Conservation (phyloP, 2,329 filamentous ascomycete species). For the Penicillium sp. region DNA sequence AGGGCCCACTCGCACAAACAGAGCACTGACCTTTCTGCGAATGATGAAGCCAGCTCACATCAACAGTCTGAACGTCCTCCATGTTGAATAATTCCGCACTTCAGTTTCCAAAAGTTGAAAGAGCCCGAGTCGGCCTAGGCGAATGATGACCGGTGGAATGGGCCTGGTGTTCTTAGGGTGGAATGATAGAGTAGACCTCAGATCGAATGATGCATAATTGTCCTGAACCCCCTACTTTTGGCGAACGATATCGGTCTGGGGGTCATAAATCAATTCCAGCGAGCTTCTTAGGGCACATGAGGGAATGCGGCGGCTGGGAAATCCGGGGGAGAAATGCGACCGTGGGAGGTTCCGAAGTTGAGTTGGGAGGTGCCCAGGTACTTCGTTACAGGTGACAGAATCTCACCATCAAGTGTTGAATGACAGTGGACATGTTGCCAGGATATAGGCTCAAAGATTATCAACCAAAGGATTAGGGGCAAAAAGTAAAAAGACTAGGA, state of each 20-base stretch:
- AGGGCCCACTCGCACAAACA: not conserved
- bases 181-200: slow-evolving; percentile 20
- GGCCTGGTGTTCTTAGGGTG: slow-evolving; percentile 16
- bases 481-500: slow-evolving; percentile 6
- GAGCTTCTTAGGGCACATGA: slow-evolving; percentile 1
- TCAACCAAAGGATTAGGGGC: slow-evolving; percentile 1
- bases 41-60: slow-evolving; percentile 89
- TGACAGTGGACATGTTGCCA: not conserved
- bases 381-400: not conserved
- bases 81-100: slow-evolving; percentile 46
- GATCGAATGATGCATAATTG: slow-evolving; percentile 23
- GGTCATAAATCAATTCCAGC: slow-evolving; percentile 3
- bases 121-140: not conserved
- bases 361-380: not conserved
- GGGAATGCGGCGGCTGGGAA: not conserved
- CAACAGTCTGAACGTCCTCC: slow-evolving; percentile 76
- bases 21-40: slow-evolving; percentile 68
- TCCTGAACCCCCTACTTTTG: slow-evolving; percentile 22
- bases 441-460: not conserved
- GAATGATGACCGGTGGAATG: slow-evolving; percentile 13
- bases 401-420: not conserved
- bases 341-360: slow-evolving; percentile 1
- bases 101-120: not conserved
- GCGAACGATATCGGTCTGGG: slow-evolving; percentile 3
- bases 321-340: slow-evolving; percentile 7